Base-by-base conservation (phyloP, 106 monocot species). In the Dendrobium huoshanense region DNA sequence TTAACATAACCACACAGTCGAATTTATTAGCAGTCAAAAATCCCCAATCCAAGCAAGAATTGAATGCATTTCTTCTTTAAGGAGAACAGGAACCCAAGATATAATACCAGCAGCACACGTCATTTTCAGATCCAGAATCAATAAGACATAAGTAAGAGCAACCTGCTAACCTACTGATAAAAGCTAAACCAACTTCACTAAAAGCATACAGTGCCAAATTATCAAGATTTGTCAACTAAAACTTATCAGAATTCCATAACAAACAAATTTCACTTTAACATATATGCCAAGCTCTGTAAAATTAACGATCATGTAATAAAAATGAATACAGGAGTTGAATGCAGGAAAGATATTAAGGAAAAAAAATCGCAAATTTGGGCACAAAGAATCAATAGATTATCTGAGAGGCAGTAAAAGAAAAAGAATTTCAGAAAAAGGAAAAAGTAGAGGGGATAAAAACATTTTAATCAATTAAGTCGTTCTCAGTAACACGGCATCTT, bases 401-500 rank as follows among this genome's bases (percentile, higher is more conserved):
- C 61, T 6, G 61, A 7, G 22, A 65, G 1, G 24, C 64, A 65
- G 2, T 2, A 65, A 65, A 65, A 9, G 1, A n/a, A 51, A 45
- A 51, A 15, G 13, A 51, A 13, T 51, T 13, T 13, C 1, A 13
- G 10, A 51, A 13, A 51, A 51, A 9, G 7, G 47, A 7, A 47
- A 25, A 22, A 65, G 7, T 65, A 37, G 33, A 37, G 70, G 37
- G 37, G 15, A 70, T 29, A 22, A 13, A 29, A 70, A 22, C 13
- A 70, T 74, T 74, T n/a, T 74, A 15, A 41, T 74, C 18, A 74
- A 74, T 20, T 74, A 25, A 74, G 37, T 70, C 42, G 8, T 37
- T 44, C 43, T 74, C 74, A 74, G 18, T 42, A 70, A 33, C 43
- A 74, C 43, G 19, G 19, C 20, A 74, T 18, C 74, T 74, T 74